Base-by-base conservation (phyloP, 169 alveolate genomes). In the Plasmodium sp. region DNA sequence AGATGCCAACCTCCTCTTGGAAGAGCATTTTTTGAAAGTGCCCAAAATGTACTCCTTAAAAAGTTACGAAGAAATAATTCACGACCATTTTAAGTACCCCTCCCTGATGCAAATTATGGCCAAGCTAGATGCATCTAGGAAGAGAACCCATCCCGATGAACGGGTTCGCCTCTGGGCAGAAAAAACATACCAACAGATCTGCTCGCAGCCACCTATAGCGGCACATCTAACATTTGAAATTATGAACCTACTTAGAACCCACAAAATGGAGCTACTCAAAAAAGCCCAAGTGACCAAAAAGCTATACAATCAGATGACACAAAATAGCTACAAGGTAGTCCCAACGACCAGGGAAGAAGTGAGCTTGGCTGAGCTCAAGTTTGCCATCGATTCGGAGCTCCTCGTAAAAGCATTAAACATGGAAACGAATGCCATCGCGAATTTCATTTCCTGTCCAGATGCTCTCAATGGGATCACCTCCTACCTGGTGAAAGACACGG, bases 1-100 rank as follows among this genome's bases (percentile, higher is more conserved):
- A 62, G 93, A 92, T 92, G 95, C 95, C 41, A 67, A 92, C 81
- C 72, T 92, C 5, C 84, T 92, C 36, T 41, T 92, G 72, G 92
- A 79, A 18, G 95, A 92, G 14, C 93, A 92, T 92, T 92, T 84
- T 84, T 92, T 92, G 56, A 84, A 45, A 77, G 58, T 81, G 12
- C 93, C 94, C 16, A 36, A 85, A 95, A 73, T 80, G 16, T 90
- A 79, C 84, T 45, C 85, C 56, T 81, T 95, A 58, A 95, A 91
- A 84, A 41, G 83, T 67, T 95, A 84, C 54, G 96, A 95, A 95
- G 82, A 81, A 74, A 83, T 92, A 12, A 95, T 95, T 31, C 82
- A 95, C 54, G 77, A 86, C 9, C 95, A 95, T 82, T 95, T 95
- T 77, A 90, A 74, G 51, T 71, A 90, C 73, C 51, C 82, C 22